These are phyloP conservation scores for Talaromyces atroroseus DNA, from an alignment of 2,329 filamentous ascomycete genomes.

Conservation along the genomic window DNA sequence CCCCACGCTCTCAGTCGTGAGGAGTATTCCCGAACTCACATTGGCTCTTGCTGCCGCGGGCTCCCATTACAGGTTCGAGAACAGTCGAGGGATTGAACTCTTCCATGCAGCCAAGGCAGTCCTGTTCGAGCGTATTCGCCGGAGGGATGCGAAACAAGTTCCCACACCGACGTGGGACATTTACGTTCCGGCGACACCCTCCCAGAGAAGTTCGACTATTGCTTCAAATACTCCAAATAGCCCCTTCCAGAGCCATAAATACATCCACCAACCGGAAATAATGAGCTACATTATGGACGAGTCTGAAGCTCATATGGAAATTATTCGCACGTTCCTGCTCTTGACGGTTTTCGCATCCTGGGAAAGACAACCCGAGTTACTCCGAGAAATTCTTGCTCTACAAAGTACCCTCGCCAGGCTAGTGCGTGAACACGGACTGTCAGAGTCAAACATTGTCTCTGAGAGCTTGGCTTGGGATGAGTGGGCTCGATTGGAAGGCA, in stretches of 20 bases:
- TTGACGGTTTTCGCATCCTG: slow-evolving; percentile 58
- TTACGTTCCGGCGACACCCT: slow-evolving; percentile 31
- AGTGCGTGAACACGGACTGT: slow-evolving; percentile 50
- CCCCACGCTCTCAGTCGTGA: slow-evolving; percentile 43
- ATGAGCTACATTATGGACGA: slow-evolving; percentile 35
- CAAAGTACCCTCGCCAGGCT: slow-evolving; percentile 53
- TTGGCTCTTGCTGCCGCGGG: slow-evolving; percentile 49
- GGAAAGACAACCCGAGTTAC: slow-evolving; percentile 53
- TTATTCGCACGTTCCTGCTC: slow-evolving; percentile 46
- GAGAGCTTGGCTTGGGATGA: slow-evolving; percentile 48
- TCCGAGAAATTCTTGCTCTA: slow-evolving; percentile 53
- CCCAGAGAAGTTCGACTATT: slow-evolving; percentile 35
- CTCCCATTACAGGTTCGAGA: slow-evolving; percentile 46
- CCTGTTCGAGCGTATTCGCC: slow-evolving; percentile 47
- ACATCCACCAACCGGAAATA: slow-evolving; percentile 26
- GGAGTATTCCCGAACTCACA: slow-evolving; percentile 44
- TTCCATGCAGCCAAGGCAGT: slow-evolving; percentile 55
- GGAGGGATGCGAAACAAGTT: slow-evolving; percentile 44
- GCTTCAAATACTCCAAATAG: slow-evolving; percentile 39
- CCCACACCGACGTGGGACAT: slow-evolving; percentile 40
- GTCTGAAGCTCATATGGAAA: slow-evolving; percentile 45
- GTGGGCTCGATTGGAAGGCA: slow-evolving; percentile 51
- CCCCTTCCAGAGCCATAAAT: slow-evolving; percentile 39
- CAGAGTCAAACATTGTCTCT: slow-evolving; percentile 25
- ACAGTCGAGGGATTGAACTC: slow-evolving; percentile 49